A percentile compares a stretch with the other conserved stretches of the same genome.
These are phyloP conservation scores for Lophiotrema nucula DNA, from an alignment of 495 filamentous ascomycete species.

Conservation along the genomic window DNA sequence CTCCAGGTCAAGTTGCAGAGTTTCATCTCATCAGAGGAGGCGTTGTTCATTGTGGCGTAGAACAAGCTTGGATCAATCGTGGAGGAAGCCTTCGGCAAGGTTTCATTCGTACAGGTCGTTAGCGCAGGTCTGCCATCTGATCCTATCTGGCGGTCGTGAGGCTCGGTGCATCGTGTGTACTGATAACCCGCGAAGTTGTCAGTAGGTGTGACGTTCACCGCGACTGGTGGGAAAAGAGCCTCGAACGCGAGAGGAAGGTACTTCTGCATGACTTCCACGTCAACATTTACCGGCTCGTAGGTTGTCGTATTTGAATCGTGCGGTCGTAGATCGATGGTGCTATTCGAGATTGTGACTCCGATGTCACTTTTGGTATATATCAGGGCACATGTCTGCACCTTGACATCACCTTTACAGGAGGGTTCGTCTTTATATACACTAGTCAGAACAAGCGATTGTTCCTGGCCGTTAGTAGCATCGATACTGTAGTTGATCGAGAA, in stretches of 20 bases:
- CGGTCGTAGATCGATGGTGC: neutral
- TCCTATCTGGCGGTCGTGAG: neutral
- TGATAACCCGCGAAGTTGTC: slow-evolving; percentile 1
- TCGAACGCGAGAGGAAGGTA: slow-evolving; percentile 16
- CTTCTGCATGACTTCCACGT: slow-evolving; percentile 8
- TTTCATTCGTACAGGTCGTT: neutral
- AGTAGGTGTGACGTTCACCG: slow-evolving; percentile 14
- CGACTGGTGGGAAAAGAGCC: slow-evolving; percentile 18
- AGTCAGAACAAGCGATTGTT: slow-evolving; percentile 3
- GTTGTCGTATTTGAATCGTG: neutral
- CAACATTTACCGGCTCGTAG: slow-evolving; percentile 5
- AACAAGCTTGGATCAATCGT: slow-evolving; percentile 17
- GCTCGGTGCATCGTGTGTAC: slow-evolving; percentile 11
- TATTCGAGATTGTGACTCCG: slow-evolving; percentile 9
- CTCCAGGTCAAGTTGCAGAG: slow-evolving; percentile 19
- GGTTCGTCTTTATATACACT: slow-evolving; percentile 9
- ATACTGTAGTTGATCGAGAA: slow-evolving; percentile 17
- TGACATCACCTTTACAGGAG: slow-evolving; percentile 13
- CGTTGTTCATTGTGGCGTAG: slow-evolving; percentile 7
- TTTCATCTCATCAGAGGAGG: neutral
- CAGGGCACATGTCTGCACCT: slow-evolving; percentile 16
- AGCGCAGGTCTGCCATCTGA: neutral
- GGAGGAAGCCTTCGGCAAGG: neutral
- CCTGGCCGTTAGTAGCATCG: neutral
- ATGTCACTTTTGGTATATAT: slow-evolving; percentile 3